Percentiles rank a stretch among this genome's conserved stretches.
These are phyloP conservation scores for Paracamarosporium sp. DNA, from an alignment of 2,329 filamentous ascomycete genomes.

Conservation along the genomic window DNA sequence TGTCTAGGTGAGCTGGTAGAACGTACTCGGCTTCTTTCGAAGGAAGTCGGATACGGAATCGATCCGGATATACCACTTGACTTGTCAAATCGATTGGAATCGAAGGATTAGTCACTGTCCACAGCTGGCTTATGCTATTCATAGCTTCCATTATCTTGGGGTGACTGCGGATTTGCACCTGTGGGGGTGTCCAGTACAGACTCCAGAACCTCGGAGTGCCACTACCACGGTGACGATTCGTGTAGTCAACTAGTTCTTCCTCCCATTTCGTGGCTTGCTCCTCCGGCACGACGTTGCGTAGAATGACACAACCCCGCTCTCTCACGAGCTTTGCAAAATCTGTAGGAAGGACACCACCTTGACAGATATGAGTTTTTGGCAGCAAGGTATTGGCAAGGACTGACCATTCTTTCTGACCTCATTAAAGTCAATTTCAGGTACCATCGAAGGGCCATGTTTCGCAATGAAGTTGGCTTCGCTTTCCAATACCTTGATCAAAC, in stretches of 20 bases:
- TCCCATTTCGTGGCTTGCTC: constrained; percentile 11
- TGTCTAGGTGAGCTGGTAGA: constrained; percentile 23
- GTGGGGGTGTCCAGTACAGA: constrained; percentile 11
- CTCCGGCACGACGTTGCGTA: constrained; percentile 12
- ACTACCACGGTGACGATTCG: constrained; percentile 4
- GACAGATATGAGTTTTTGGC: neutral
- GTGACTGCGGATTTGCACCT: constrained; percentile 12
- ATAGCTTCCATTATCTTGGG: constrained; percentile 10
- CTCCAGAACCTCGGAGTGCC: constrained; percentile 9
- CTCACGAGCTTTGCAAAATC: constrained; percentile 8
- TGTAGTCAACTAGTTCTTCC: constrained; percentile 8
- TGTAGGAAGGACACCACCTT: constrained; percentile 7
- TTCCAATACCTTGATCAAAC: constrained; percentile 7
- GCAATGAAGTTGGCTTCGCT: constrained; percentile 10
- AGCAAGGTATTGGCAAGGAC: no score
- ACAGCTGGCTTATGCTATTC: constrained; percentile 11
- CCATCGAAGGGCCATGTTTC: constrained; percentile 11
- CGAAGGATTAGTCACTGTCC: constrained; percentile 10
- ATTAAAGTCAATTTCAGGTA: constrained; percentile 12
- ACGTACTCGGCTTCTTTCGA: constrained; percentile 20
- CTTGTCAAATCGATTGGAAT: constrained; percentile 9
- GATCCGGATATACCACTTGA: constrained; percentile 28
- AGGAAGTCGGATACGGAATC: constrained; percentile 32
- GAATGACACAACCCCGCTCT: constrained; percentile 11
- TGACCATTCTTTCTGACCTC: constrained; percentile 10